These are phyloP conservation scores for Rhodotorula diobovata DNA, from an alignment of 768 basidiomycete genomes.

Conservation along the genomic window DNA sequence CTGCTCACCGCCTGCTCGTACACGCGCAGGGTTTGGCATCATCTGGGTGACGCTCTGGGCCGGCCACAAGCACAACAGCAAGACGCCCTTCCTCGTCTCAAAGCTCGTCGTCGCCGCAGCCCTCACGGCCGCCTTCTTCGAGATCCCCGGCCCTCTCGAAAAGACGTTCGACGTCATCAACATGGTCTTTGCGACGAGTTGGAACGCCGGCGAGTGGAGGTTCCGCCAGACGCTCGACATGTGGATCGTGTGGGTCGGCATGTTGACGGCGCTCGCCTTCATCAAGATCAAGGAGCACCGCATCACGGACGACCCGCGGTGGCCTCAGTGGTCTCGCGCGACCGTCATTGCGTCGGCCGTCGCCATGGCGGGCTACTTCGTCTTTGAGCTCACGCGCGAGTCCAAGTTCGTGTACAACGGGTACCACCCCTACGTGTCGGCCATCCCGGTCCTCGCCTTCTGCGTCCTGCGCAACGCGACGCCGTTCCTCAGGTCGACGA, in stretches of 20 bases:
- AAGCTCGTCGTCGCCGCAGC: slow-evolving; percentile 68
- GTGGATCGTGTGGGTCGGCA: slow-evolving; percentile 82
- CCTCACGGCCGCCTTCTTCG: slow-evolving; percentile 64
- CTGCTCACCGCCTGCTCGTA: too few species aligned
- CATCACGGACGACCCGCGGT: slow-evolving; percentile 64
- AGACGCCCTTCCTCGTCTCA: slow-evolving; percentile 59
- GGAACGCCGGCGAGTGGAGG: slow-evolving; percentile 80
- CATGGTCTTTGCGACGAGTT: slow-evolving; percentile 66
- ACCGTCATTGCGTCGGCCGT: slow-evolving; percentile 56
- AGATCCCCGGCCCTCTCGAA: slow-evolving; percentile 60
- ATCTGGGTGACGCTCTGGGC: slow-evolving; percentile 72
- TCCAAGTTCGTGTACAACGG: slow-evolving; percentile 79
- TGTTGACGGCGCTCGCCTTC: slow-evolving; percentile 67
- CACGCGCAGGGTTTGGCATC: slow-evolving; percentile 62
- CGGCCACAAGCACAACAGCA: slow-evolving; percentile 70
- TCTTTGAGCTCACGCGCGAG: slow-evolving; percentile 69
- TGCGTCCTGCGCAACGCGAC: slow-evolving; percentile 71
- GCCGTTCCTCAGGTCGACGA: slow-evolving; percentile 63
- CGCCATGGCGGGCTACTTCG: slow-evolving; percentile 69
- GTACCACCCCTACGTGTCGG: slow-evolving; percentile 78
- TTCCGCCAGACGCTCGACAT: slow-evolving; percentile 86
- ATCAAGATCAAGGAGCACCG: slow-evolving; percentile 71
- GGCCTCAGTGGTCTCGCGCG: slow-evolving; percentile 57
- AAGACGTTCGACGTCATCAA: slow-evolving; percentile 61
- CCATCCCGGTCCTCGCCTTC: slow-evolving; percentile 74